Evolutionary conservation across 106 monocot species (phyloP), one percentile per base, ranked within the genome.

Genomic region (Narthecium ossifragum): DNA sequence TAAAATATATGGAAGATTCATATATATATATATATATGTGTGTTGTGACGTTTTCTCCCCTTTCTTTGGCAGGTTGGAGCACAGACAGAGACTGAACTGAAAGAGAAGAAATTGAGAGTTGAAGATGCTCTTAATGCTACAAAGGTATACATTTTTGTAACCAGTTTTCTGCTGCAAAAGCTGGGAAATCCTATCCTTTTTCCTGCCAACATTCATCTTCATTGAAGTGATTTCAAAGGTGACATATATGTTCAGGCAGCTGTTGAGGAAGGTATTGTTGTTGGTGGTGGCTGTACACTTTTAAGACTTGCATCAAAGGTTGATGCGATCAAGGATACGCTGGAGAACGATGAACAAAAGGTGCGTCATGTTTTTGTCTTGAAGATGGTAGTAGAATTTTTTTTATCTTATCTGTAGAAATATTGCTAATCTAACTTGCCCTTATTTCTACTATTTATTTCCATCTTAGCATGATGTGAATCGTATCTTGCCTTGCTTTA

Each of bases 121-220:
- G 77, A 77, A 54, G 77, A 78, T 57, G 77, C 71, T 20, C 71
- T 78, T 8, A 78, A 78, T 57, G 77, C 77, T 25, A 78, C 77
- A 20, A 78, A 78, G 77, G 77, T 62, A 61, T 34, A 0, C 6
- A 18, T 9, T 10, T 20, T 55, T 1, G 21, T 25, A 1, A 43
- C 10, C 12, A 1, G 1, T 11, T 43, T 43, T 0, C 2, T 0
- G 18, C 18, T 43, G 43, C 18, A 18, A 17, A 17, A 6, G 5
- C 18, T 43, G 4, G 43, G 43, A 43, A n/a, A 17, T 43, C 43
- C 14, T 43, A 43, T 43, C 18, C 1, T 41, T 28, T 31, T 10
- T 4, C 39, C 1, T 14, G 25, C n/a, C 6, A 41, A 10, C 36
- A 20, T 1, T 50, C 34, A 12, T 14, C 12, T 34, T 23, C 17